phyloP scores from a whole-genome alignment of 75 land plant genomes.

The Gnetum montanum region DNA sequence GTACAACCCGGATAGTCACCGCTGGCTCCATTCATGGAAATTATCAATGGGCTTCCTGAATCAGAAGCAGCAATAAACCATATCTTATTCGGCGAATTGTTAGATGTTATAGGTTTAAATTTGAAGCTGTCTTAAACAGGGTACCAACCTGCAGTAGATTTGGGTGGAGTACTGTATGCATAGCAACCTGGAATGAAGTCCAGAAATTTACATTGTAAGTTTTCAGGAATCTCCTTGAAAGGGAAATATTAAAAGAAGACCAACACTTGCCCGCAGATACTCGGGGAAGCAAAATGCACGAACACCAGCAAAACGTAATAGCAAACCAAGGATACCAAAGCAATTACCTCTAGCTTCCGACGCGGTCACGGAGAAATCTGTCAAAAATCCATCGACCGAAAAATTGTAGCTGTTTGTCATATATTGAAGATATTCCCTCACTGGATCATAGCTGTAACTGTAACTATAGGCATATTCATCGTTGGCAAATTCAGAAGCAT shows the following conservation, averaged over 20 bases:
- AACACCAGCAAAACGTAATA: too few relatives aligned
- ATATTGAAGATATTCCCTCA: slow-evolving; percentile 48
- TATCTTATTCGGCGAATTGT: too few relatives aligned
- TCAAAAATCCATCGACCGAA: slow-evolving; percentile 72
- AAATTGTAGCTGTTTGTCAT: slow-evolving; percentile 42
- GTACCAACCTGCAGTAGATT: too few relatives aligned
- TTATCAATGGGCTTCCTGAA: slow-evolving; percentile 36
- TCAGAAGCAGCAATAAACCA: too few relatives aligned
- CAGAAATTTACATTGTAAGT: too few relatives aligned
- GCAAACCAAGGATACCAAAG: too few relatives aligned
- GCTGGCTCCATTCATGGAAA: slow-evolving; percentile 83
- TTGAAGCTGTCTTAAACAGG: too few relatives aligned
- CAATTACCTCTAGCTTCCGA: slow-evolving; percentile 68
- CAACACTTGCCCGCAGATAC: too few relatives aligned
- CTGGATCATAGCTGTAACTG: slow-evolving; percentile 81
- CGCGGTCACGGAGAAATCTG: slow-evolving; percentile 81
- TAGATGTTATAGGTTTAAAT: too few relatives aligned
- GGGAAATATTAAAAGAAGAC: too few relatives aligned
- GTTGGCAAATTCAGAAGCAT: slow-evolving; percentile 59
- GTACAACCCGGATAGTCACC: slow-evolving; percentile 70
- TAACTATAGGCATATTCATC: slow-evolving; percentile 40
- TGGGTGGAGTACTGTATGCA: neutral
- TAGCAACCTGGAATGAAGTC: slow-evolving; percentile 10
- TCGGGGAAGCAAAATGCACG: too few relatives aligned
- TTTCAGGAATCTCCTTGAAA: too few relatives aligned